A percentile compares a stretch with the other conserved stretches of the same genome.
These are phyloP conservation scores for Aspergillus transmontanensis DNA, from an alignment of 2,329 filamentous ascomycete genomes.

Conservation along the genomic window DNA sequence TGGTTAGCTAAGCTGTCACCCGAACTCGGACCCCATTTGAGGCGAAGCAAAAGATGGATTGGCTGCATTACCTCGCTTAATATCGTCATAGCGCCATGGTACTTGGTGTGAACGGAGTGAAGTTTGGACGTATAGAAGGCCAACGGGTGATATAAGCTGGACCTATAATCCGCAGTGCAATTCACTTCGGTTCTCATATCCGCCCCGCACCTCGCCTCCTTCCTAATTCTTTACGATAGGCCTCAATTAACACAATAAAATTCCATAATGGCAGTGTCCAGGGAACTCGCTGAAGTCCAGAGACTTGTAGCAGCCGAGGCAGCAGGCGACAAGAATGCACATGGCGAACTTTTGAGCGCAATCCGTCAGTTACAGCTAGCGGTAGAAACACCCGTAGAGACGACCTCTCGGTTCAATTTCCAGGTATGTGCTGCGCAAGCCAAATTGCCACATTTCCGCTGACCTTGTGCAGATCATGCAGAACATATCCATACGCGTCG, in stretches of 20 bases:
- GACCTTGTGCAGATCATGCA: constrained; percentile 34
- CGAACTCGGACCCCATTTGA: no score
- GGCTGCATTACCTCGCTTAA: not conserved
- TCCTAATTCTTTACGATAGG: not conserved
- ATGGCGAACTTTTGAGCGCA: constrained; percentile 13
- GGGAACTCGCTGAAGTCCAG: constrained; percentile 9
- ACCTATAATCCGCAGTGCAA: not conserved
- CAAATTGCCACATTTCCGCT: not conserved
- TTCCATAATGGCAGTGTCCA: constrained; percentile 10
- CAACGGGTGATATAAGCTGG: not conserved
- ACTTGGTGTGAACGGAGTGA: not conserved
- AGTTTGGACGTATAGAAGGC: no score
- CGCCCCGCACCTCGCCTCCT: not conserved
- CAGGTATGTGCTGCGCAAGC: constrained; percentile 2
- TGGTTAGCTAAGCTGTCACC: not conserved
- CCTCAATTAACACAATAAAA: not conserved
- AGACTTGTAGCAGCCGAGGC: constrained; percentile 11
- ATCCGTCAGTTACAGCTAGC: constrained; percentile 21
- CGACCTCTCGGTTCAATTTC: constrained; percentile 20
- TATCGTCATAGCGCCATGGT: not conserved
- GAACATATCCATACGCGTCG: constrained; percentile 19
- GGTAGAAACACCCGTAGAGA: constrained; percentile 19
- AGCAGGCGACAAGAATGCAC: constrained; percentile 13
- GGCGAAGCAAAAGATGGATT: not conserved
- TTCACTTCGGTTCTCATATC: not conserved